phyloP scores from a whole-genome alignment of 495 filamentous ascomycete species.

The Aspergillus leporis region DNA sequence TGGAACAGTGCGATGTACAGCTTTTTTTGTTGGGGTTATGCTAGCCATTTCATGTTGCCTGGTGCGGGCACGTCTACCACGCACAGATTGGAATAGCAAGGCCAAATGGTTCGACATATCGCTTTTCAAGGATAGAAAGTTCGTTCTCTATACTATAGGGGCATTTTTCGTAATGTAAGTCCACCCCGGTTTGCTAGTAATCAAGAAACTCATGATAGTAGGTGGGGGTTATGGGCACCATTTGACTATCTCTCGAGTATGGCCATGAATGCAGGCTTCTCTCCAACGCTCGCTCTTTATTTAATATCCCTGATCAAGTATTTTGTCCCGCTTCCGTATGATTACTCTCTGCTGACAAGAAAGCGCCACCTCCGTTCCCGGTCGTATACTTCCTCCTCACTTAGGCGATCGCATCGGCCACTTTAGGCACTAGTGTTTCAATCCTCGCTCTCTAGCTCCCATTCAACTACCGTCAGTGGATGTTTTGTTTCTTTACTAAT shows the following conservation, averaged over 20 bases:
- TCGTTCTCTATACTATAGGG: constrained; percentile 31
- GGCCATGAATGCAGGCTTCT: constrained; percentile 22
- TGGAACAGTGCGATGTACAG: constrained; percentile 28
- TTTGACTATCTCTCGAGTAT: constrained; percentile 31
- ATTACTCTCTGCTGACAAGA: not conserved
- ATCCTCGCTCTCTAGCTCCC: constrained; percentile 69
- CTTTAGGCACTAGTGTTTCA: constrained; percentile 65
- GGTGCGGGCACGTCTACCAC: constrained; percentile 26
- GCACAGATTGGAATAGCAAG: constrained; percentile 28
- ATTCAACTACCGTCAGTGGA: constrained; percentile 34
- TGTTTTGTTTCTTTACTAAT: constrained; percentile 34
- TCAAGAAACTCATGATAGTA: constrained; percentile 6
- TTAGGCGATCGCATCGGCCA: constrained; percentile 70
- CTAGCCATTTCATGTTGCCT: constrained; percentile 22
- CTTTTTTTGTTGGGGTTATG: constrained; percentile 32
- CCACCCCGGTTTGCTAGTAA: not conserved
- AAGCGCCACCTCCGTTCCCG: constrained; percentile 49
- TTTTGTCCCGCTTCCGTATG: not conserved
- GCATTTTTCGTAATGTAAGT: constrained; percentile 27
- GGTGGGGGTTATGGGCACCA: constrained; percentile 35
- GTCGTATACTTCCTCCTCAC: constrained; percentile 70
- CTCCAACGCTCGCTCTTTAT: constrained; percentile 26
- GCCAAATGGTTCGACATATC: constrained; percentile 31
- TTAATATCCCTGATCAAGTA: constrained; percentile 37
- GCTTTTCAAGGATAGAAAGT: constrained; percentile 28